Percentiles rank a stretch among this genome's conserved stretches.
Evolutionary conservation across 805 yeast genomes (phyloP).

Genomic region (Yarrowia deformans): DNA sequence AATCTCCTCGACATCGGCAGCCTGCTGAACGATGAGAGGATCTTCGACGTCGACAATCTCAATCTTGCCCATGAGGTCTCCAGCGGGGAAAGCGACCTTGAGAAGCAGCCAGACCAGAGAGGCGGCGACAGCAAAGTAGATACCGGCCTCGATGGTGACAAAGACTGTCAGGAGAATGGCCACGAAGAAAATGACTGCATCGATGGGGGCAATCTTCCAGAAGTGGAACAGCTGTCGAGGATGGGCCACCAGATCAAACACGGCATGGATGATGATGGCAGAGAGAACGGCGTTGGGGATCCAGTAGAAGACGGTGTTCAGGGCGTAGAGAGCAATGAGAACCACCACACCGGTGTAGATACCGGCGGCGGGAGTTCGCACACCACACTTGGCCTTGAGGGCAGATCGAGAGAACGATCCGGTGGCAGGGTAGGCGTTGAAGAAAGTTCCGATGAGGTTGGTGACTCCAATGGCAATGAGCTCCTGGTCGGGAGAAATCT

Average conservation of each 20-base stretch:
- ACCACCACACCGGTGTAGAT: slow-evolving; percentile 89
- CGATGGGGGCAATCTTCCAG: slow-evolving; percentile 77
- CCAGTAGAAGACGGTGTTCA: slow-evolving; percentile 83
- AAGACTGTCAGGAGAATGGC: slow-evolving; percentile 80
- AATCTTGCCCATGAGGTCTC: slow-evolving; percentile 81
- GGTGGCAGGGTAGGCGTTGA: slow-evolving; percentile 93
- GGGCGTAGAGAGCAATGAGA: slow-evolving; percentile 79
- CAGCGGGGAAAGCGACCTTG: slow-evolving; percentile 80
- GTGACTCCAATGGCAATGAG: slow-evolving; percentile 92
- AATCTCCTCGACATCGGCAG: slow-evolving; percentile 15
- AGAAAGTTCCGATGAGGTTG: slow-evolving; percentile 88
- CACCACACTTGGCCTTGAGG: slow-evolving; percentile 92
- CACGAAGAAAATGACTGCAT: slow-evolving; percentile 71
- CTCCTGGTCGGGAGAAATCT: slow-evolving; percentile 91
- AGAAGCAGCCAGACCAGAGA: slow-evolving; percentile 76
- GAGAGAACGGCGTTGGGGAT: slow-evolving; percentile 88
- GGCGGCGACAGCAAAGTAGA: slow-evolving; percentile 88
- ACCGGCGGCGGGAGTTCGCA: slow-evolving; percentile 92
- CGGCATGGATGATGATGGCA: slow-evolving; percentile 94
- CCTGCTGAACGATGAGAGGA: slow-evolving; percentile 35
- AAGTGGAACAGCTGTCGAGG: slow-evolving; percentile 58
- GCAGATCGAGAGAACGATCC: slow-evolving; percentile 97
- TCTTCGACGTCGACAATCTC: slow-evolving; percentile 66
- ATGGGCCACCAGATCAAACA: slow-evolving; percentile 79
- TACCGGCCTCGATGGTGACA: slow-evolving; percentile 83